Percentiles rank a stretch among this genome's conserved stretches.
phyloP scores from a whole-genome alignment of 768 basidiomycete species.

The Boletus huronensis region DNA sequence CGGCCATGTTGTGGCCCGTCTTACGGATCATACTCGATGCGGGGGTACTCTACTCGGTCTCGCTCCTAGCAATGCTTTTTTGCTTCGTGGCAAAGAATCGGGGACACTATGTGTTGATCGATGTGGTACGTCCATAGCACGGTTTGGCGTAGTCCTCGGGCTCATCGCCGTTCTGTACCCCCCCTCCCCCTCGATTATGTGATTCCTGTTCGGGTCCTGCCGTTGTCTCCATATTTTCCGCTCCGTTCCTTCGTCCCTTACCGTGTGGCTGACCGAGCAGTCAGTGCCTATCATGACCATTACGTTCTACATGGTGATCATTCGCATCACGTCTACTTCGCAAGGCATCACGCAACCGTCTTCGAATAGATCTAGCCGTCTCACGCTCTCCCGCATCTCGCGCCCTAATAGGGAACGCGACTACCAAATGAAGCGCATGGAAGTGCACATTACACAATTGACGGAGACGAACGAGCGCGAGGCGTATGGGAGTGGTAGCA shows the following conservation, averaged over 20 bases:
- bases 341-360: background rate
- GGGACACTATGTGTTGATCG: conserved; percentile 20
- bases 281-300: background rate
- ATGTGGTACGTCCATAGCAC: conserved; percentile 12
- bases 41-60: conserved; percentile 21
- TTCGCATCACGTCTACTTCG: background rate
- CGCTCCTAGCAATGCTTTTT: conserved; percentile 21
- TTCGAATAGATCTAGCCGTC: background rate
- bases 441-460: background rate
- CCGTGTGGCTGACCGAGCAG: background rate
- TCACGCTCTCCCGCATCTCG: background rate
- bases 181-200: too few relatives aligned
- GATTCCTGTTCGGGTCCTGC: too few relatives aligned
- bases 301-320: background rate
- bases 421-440: background rate
- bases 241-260: background rate
- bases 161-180: background rate
- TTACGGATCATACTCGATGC: conserved; percentile 24
- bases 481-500: background rate
- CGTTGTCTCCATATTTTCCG: background rate
- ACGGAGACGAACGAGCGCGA: background rate
- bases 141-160: background rate
- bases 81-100: conserved; percentile 22
- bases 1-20: conserved; percentile 14
- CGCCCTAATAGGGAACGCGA: background rate